Evolutionary conservation across 208 protist genomes (phyloP), one percentile per base, ranked within the genome.

Genomic region (Crithidia acanthocephali): DNA sequence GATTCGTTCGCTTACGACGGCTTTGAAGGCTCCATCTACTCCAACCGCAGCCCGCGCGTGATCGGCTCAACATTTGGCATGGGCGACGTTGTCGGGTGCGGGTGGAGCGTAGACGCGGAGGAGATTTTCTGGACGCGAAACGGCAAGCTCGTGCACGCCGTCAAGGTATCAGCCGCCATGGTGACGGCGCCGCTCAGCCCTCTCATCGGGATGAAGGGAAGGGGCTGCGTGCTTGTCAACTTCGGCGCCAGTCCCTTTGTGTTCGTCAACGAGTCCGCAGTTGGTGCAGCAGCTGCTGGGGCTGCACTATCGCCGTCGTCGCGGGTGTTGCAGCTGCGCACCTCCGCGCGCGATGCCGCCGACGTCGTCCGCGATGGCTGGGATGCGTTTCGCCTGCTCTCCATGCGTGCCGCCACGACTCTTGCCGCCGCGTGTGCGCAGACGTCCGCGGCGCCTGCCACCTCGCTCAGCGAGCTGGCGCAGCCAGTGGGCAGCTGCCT

Each of bases 31-130:
- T 79, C 85, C 15, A 79, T 98, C 13, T 86, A 93, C 84, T 58
- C 69, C 50, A 81, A 77, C 80, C 52, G 40, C 56, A 75, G 74
- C 20, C 86, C 79, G 23, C 78, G 83, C 25, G 56, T 76, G 1
- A 83, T 80, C 13, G 92, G 90, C 22, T 86, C 56, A 28, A 86
- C 71, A 7, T 95, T 93, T 68, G 68, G 71, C 22, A 77, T 86
- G 33, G 94, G 92, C 28, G 90, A 97, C 69, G 85, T 93, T 16
- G 84, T 96, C 7, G 94, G 94, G 11, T 98, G 94, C 67, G 94
- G 94, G 27, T 93, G 91, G 88, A 79, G 85, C 57, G 72, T 62
- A 20, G 85, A 84, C 27, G 68, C 64, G 22, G 72, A 58, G 28
- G 79, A 88, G 45, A 57, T 95, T 32, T 98, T 82, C 63, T 98